Evolutionary conservation across 116 monocot genomes (phyloP), one percentile per base, ranked within the genome.

Genomic region (Thalassia testudinum): DNA sequence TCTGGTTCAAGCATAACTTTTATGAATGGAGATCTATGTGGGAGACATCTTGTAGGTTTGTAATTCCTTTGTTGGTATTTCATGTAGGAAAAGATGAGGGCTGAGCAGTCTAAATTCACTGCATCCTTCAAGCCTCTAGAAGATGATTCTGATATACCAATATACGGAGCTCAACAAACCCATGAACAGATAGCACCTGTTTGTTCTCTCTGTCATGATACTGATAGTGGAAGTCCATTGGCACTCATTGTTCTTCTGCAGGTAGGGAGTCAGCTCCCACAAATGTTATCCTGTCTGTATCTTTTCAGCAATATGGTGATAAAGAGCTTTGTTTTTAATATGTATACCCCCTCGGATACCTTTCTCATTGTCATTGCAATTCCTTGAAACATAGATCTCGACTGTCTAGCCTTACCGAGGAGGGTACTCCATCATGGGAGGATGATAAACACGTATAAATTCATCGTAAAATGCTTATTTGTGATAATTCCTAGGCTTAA

Each of bases 191-290:
- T 78, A 24, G n/a, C 58, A 37, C 79, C 70, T 50, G 37, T 77
- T 62, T 99, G 97, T 66, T 85, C 90, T 34, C 77, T 99, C 42
- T 99, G 97, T 59, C 79, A 62, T 47, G 97, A 78, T 30, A 53
- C 80, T 54, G 67, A 85, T 61, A 74, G 90, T 14, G 58, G 56
- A 52, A 86, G 77, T 67, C 79, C 85, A 37, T 37, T 97, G 57
- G 82, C 76, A 62, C 80, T 82, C 43, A 65, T 97, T 64, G 64
- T 86, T 69, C 86, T 79, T 79, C 75, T 97, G 29, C 97, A 97
- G 97, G 97, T 86, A 64, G 27, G 43, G 15, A 45, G 15, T 20
- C 3, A 34, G 6, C 30, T 34, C 30, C 30, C 10, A 10, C 3
- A 5, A 34, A 34, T 34, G 30, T 34, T 10, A 34, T 34, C 30